Percentiles rank a stretch among this genome's conserved stretches.
These are phyloP conservation scores for Didymosphaeria variabile DNA, from an alignment of 2,329 filamentous ascomycete genomes.

Conservation along the genomic window DNA sequence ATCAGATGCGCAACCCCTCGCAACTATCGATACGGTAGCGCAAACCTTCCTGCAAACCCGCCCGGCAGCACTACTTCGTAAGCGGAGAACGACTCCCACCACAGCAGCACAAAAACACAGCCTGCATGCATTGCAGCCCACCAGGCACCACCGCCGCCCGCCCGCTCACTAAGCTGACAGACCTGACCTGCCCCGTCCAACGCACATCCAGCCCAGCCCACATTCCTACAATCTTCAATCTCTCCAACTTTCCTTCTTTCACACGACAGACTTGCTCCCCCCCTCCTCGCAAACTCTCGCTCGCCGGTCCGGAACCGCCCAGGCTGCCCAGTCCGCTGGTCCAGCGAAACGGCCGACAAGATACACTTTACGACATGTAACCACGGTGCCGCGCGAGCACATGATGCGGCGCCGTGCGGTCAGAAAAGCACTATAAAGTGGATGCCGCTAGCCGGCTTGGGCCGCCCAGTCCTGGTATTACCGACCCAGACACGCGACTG, in stretches of 20 bases:
- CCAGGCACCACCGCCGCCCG: neutral
- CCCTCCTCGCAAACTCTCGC: neutral
- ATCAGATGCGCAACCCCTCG: neutral
- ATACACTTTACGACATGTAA: conserved; percentile 5
- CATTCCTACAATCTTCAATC: neutral
- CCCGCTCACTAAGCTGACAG: neutral
- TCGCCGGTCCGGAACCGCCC: neutral
- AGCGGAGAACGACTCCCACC: neutral
- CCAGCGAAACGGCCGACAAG: neutral
- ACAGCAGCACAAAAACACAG: neutral
- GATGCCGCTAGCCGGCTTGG: neutral
- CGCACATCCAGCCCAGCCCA: neutral
- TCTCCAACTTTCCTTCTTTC: neutral
- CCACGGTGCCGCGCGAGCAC: conserved; percentile 13
- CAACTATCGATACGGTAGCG: neutral
- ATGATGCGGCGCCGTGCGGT: conserved; percentile 3
- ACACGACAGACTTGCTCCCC: neutral
- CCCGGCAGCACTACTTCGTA: neutral
- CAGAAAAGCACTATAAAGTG: conserved; percentile 5
- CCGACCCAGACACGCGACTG: conserved; percentile 5
- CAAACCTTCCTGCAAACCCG: neutral
- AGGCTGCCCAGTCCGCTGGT: neutral
- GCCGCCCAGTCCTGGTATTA: neutral
- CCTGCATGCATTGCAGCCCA: neutral
- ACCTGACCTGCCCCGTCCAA: neutral